Percentiles rank a stretch among this genome's conserved stretches.
Evolutionary conservation across 768 basidiomycete species (phyloP).

Genomic region (Agaricus blazei): DNA sequence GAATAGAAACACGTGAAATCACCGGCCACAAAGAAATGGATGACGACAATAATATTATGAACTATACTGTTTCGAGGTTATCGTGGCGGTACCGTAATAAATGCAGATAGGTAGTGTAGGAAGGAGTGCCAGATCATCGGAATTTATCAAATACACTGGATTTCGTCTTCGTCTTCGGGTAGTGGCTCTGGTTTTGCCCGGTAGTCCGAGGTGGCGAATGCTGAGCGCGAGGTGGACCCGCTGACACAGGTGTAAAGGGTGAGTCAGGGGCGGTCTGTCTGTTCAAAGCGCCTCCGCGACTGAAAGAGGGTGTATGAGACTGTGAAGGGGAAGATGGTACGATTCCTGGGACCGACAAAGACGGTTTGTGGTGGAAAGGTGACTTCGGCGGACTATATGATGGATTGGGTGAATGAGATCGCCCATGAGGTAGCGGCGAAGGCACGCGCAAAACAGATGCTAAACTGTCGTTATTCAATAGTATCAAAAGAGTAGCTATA

Average conservation of each 20-base stretch:
- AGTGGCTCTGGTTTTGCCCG: neutral
- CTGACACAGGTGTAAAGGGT: neutral
- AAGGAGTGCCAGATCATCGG: neutral
- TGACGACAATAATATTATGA: too few species aligned
- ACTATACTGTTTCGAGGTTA: neutral
- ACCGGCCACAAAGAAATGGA: too few species aligned
- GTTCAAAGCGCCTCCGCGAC: neutral
- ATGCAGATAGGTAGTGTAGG: neutral
- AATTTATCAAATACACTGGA: slow-evolving; percentile 12
- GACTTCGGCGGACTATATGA: neutral
- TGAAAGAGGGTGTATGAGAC: neutral
- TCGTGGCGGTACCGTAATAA: neutral
- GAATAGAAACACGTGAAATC: too few species aligned
- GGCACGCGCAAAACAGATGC: slow-evolving; percentile 7
- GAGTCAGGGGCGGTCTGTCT: slow-evolving; percentile 8
- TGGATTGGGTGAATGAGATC: slow-evolving; percentile 1
- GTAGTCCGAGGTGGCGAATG: neutral
- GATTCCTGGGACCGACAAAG: neutral
- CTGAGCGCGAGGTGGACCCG: neutral
- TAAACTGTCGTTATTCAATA: slow-evolving; percentile 7
- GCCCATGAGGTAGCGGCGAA: neutral
- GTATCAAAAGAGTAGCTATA: slow-evolving; percentile 19
- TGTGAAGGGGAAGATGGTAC: neutral
- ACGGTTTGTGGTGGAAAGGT: slow-evolving; percentile 8
- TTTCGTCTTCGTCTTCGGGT: slow-evolving; percentile 1